These are phyloP conservation scores for Mitragyna speciosa DNA, from an alignment of 257 asterid genomes.

Conservation along the genomic window DNA sequence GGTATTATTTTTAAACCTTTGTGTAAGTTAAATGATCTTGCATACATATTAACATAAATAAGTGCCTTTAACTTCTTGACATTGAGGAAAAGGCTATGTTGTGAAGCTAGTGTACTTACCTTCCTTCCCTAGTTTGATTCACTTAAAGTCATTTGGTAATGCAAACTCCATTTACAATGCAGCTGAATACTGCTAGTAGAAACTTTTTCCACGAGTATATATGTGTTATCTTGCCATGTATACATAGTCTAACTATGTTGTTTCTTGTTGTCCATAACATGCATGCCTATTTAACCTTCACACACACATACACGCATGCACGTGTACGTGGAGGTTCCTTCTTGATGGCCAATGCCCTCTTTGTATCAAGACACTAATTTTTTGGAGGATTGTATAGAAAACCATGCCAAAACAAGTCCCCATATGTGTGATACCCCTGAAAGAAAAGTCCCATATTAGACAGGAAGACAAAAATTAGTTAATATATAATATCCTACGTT, in stretches of 20 bases:
- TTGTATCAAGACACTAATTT: constrained; percentile 76
- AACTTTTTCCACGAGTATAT: background rate
- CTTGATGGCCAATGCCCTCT: constrained; percentile 6
- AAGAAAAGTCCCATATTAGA: too few species aligned
- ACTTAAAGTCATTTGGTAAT: background rate
- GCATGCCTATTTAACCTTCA: background rate
- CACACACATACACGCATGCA: too few species aligned
- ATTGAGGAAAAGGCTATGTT: background rate
- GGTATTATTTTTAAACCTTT: constrained; percentile 21
- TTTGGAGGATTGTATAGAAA: constrained; percentile 94
- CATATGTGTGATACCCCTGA: too few species aligned
- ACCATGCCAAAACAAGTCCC: constrained; percentile 90
- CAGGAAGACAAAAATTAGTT: too few species aligned
- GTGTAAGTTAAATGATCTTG: constrained; percentile 40
- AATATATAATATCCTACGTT: too few species aligned
- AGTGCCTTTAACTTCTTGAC: background rate
- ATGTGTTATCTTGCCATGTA: background rate
- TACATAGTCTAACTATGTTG: background rate
- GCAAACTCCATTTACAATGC: background rate
- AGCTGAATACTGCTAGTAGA: background rate
- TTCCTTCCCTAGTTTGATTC: background rate
- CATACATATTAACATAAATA: background rate
- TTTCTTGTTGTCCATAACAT: background rate
- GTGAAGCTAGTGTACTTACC: background rate
- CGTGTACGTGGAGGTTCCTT: background rate